phyloP scores from a whole-genome alignment of 495 filamentous ascomycete genomes.

The Daldinia loculata region DNA sequence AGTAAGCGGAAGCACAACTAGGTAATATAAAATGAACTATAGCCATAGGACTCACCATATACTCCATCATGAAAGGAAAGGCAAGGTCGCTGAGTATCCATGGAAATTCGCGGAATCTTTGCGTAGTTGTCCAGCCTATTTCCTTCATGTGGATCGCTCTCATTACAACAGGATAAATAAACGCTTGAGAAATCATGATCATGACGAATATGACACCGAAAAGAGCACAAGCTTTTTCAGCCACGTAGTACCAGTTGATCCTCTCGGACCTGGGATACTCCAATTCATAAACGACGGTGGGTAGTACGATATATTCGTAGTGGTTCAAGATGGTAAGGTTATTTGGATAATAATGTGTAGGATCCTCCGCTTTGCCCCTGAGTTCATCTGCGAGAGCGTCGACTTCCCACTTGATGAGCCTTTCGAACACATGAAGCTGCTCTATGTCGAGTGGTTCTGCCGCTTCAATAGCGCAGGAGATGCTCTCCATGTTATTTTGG shows the following conservation, averaged over 20 bases:
- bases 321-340: conserved; percentile 74
- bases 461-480: conserved; percentile 64
- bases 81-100: conserved; percentile 74
- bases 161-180: conserved; percentile 74
- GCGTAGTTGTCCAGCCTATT: conserved; percentile 62
- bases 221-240: conserved; percentile 71
- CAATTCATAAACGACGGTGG: conserved; percentile 79
- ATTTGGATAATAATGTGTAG: conserved; percentile 63
- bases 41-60: conserved; percentile 56
- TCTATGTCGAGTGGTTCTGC: conserved; percentile 64
- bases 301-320: conserved; percentile 74
- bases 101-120: conserved; percentile 71
- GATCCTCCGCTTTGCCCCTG: conserved; percentile 60
- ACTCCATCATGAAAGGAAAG: conserved; percentile 80
- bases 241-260: conserved; percentile 76
- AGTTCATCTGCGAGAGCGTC: conserved; percentile 69
- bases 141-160: conserved; percentile 70
- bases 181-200: conserved; percentile 65
- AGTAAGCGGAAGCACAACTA: conserved; percentile 1
- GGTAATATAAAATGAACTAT: neutral
- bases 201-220: conserved; percentile 74
- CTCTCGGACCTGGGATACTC: conserved; percentile 74
- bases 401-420: conserved; percentile 68
- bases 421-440: conserved; percentile 66
- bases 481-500: conserved; percentile 59